Evolutionary conservation across 176 grass and related monocot species (phyloP).

Genomic region (Tillandsia leiboldiana): DNA sequence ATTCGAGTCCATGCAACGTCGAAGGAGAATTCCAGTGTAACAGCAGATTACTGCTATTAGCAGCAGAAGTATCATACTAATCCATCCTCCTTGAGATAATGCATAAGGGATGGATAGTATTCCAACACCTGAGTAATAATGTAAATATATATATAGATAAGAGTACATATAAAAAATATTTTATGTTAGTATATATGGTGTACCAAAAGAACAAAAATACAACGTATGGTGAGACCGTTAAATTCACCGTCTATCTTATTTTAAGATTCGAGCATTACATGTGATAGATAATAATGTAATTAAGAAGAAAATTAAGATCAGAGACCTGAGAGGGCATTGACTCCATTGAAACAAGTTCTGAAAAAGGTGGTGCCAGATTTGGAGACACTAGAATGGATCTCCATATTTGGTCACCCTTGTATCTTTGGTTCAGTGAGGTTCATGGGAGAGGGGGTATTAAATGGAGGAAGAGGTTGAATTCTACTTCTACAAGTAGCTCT

Average conservation of each 20-base stretch:
- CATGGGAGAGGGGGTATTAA: background rate
- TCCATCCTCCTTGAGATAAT: constrained; percentile 81
- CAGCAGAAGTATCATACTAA: constrained; percentile 53
- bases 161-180: background rate
- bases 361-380: constrained; percentile 62
- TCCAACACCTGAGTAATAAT: constrained; percentile 45
- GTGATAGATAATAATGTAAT: background rate
- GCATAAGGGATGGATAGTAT: constrained; percentile 74
- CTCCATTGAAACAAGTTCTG: constrained; percentile 93
- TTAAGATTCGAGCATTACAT: background rate
- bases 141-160: background rate
- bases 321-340: constrained; percentile 81
- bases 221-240: no score
- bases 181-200: no score
- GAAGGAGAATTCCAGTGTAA: constrained; percentile 71
- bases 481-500: background rate
- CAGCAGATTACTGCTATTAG: constrained; percentile 52
- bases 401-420: constrained; percentile 14
- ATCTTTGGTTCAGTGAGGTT: background rate
- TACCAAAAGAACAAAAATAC: no score
- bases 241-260: no score
- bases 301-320: background rate
- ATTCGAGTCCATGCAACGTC: constrained; percentile 70
- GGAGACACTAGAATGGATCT: constrained; percentile 19
- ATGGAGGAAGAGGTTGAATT: background rate